These are phyloP conservation scores for Paspalum vaginatum DNA, from an alignment of 176 grass and related monocot genomes.

Conservation along the genomic window DNA sequence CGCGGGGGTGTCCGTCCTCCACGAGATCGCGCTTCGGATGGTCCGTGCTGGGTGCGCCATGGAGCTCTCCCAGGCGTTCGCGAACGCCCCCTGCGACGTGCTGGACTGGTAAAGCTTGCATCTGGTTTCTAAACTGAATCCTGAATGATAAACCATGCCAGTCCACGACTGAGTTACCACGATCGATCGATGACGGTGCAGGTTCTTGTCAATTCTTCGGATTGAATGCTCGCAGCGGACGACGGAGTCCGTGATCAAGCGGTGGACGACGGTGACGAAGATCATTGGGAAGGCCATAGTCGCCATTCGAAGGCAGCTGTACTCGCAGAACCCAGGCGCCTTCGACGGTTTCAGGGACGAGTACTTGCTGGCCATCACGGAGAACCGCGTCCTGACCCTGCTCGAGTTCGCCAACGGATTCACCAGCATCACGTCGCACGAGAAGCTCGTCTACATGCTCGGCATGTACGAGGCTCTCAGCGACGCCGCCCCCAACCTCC, in stretches of 20 bases:
- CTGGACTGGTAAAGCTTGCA: slow-evolving; percentile 16
- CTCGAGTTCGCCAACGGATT: slow-evolving; percentile 36
- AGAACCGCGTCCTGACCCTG: slow-evolving; percentile 28
- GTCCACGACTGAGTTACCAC: neutral
- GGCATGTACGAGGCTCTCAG: slow-evolving; percentile 41
- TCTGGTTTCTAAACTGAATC: neutral
- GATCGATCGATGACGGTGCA: neutral
- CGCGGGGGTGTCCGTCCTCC: slow-evolving; percentile 19
- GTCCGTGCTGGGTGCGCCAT: slow-evolving; percentile 6
- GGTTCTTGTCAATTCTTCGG: slow-evolving; percentile 34
- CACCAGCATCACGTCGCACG: slow-evolving; percentile 34
- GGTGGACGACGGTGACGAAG: slow-evolving; percentile 26
- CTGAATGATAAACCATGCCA: too few species aligned
- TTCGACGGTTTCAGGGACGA: slow-evolving; percentile 37
- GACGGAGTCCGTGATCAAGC: slow-evolving; percentile 38
- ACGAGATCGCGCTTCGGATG: slow-evolving; percentile 36
- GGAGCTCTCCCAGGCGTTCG: slow-evolving; percentile 18
- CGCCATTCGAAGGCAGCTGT: slow-evolving; percentile 37
- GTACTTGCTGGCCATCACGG: slow-evolving; percentile 16
- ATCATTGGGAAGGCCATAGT: slow-evolving; percentile 19
- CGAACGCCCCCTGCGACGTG: slow-evolving; percentile 31
- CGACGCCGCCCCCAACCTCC: slow-evolving; percentile 2
- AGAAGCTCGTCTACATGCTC: slow-evolving; percentile 43
- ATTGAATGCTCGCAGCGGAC: slow-evolving; percentile 21
- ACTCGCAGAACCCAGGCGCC: slow-evolving; percentile 19